A percentile compares a stretch with the other conserved stretches of the same genome.
phyloP scores from a whole-genome alignment of 1,284 basidiomycete species.

The Marasmius fiardii region DNA sequence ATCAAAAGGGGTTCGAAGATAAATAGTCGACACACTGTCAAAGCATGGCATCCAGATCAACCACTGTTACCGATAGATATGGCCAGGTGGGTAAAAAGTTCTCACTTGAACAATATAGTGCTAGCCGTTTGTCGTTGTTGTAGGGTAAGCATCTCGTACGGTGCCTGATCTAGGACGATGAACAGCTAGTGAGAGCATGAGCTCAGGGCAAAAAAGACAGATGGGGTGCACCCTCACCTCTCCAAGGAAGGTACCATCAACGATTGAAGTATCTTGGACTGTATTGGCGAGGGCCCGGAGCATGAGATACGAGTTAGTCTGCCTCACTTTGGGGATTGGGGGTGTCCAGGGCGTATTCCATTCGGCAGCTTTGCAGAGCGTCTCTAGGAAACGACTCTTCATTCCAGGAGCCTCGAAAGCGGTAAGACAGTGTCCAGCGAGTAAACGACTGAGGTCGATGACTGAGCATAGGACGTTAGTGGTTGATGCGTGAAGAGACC shows the following conservation, averaged over 20 bases:
- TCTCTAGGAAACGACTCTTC: conserved; percentile 53
- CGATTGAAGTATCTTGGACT: conserved; percentile 53
- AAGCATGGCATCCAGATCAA: not conserved
- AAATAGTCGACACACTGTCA: conserved; percentile 62
- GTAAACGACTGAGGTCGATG: conserved; percentile 81
- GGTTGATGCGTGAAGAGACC: not conserved
- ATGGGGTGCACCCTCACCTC: conserved; percentile 36
- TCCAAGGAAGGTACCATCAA: conserved; percentile 47
- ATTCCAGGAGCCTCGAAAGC: conserved; percentile 42
- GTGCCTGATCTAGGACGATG: conserved; percentile 43
- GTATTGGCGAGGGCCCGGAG: conserved; percentile 82
- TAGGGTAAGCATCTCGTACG: conserved; percentile 61
- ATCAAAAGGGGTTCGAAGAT: conserved; percentile 40
- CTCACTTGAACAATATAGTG: conserved; percentile 79
- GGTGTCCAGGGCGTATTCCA: conserved; percentile 57
- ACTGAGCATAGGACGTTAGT: conserved; percentile 45
- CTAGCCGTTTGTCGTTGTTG: conserved; percentile 70
- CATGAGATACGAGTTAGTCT: conserved; percentile 86
- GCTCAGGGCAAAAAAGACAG: not conserved
- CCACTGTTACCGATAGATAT: conserved; percentile 1
- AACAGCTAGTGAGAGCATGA: conserved; percentile 44
- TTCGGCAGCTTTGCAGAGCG: conserved; percentile 67
- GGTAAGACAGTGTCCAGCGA: conserved; percentile 65
- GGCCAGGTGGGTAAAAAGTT: not conserved
- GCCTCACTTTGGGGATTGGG: conserved; percentile 64